Conservation (phyloP, 257 asterid genomes). For the Nicotiana obtusifolia region DNA sequence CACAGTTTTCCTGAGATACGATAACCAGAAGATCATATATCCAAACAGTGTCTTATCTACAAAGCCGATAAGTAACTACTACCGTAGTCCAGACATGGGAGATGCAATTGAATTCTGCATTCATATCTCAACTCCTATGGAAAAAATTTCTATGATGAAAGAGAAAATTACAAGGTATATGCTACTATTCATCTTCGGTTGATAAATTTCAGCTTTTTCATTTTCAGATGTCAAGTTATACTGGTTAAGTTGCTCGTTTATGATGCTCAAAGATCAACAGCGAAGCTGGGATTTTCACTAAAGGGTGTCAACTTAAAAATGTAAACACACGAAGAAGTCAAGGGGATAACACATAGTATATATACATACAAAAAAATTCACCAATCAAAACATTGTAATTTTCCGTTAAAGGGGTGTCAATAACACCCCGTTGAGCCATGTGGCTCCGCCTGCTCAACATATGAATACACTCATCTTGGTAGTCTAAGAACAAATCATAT, state of each 20-base stretch:
- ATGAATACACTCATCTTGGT: background rate
- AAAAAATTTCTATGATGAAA: conserved; percentile 62
- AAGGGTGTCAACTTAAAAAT: too few relatives aligned
- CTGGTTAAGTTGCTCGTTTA: background rate
- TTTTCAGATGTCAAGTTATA: background rate
- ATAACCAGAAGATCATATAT: conserved; percentile 66
- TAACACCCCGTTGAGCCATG: too few relatives aligned
- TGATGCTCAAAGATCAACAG: background rate
- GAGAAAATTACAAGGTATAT: conserved; percentile 71
- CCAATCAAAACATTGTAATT: too few relatives aligned
- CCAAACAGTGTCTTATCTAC: conserved; percentile 73
- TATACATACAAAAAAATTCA: too few relatives aligned
- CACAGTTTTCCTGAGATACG: conserved; percentile 66
- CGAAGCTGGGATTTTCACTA: too few relatives aligned
- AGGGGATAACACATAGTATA: too few relatives aligned
- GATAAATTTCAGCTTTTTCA: background rate
- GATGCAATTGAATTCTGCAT: conserved; percentile 72
- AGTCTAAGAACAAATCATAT: background rate
- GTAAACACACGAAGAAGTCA: too few relatives aligned
- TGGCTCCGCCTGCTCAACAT: too few relatives aligned
- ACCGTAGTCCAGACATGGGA: conserved; percentile 96
- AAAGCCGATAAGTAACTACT: conserved; percentile 67
- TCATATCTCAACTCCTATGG: conserved; percentile 69
- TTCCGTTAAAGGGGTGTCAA: too few relatives aligned
- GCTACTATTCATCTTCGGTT: background rate